Percentiles rank a stretch among this genome's conserved stretches.
Conservation (phyloP, 352 stramenopile genomes). For the Elongisporangium prolatum region DNA sequence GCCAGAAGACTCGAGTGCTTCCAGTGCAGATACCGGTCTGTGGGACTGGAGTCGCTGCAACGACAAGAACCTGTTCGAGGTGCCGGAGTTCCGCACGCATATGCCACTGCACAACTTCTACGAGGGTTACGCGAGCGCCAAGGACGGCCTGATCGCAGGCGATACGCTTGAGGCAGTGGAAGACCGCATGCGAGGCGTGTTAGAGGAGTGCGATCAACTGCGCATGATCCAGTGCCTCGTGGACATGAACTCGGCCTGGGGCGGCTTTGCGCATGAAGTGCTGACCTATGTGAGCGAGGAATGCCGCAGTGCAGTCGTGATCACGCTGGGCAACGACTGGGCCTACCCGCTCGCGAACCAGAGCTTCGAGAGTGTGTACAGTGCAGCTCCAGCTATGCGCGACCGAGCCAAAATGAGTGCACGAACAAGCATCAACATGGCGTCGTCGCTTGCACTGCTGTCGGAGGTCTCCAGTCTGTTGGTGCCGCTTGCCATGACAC, state of each 20-base stretch:
- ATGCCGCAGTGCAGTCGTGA: slow-evolving; percentile 47
- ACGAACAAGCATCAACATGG: slow-evolving; percentile 56
- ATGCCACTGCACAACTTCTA: slow-evolving; percentile 84
- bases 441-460: slow-evolving; percentile 51
- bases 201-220: slow-evolving; percentile 72
- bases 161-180: slow-evolving; percentile 57
- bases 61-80: slow-evolving; percentile 60
- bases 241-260: slow-evolving; percentile 81
- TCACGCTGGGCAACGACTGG: slow-evolving; percentile 71
- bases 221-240: slow-evolving; percentile 61
- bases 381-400: slow-evolving; percentile 20
- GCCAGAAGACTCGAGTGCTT: slow-evolving; percentile 3
- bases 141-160: slow-evolving; percentile 46
- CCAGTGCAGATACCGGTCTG: slow-evolving; percentile 18
- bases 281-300: slow-evolving; percentile 72
- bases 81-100: slow-evolving; percentile 69
- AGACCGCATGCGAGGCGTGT: slow-evolving; percentile 47
- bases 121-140: slow-evolving; percentile 39
- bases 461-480: slow-evolving; percentile 53
- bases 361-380: slow-evolving; percentile 35
- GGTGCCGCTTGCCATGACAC: slow-evolving; percentile 46
- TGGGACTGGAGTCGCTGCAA: slow-evolving; percentile 58
- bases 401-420: slow-evolving; percentile 62
- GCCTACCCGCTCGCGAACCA: slow-evolving; percentile 53
- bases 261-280: slow-evolving; percentile 63